Conservation (phyloP, 306 rosid species). For the Crotalaria pallida region DNA sequence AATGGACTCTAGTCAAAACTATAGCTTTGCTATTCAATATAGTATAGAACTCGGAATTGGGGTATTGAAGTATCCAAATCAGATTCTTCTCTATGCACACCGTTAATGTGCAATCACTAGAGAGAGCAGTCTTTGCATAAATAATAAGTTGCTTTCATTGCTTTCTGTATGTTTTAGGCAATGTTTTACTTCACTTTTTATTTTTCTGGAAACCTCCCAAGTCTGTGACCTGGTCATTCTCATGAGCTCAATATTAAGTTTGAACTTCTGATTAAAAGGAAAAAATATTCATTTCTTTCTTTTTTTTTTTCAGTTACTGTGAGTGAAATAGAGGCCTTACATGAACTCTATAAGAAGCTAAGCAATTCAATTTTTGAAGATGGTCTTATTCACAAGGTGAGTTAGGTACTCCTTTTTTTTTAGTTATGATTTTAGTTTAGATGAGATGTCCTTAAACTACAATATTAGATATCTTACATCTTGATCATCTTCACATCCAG, state of each 20-base stretch:
- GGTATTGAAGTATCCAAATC: not conserved
- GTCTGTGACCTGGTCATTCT: not conserved
- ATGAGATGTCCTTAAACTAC: not conserved
- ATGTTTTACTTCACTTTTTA: not conserved
- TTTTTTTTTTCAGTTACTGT: slow-evolving; percentile 50
- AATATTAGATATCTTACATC: not conserved
- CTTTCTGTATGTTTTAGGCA: not conserved
- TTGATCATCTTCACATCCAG: slow-evolving; percentile 27
- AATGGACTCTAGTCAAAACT: not conserved
- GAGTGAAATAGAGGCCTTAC: slow-evolving; percentile 74
- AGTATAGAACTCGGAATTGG: not conserved
- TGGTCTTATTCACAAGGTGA: slow-evolving; percentile 79
- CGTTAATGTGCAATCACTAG: not conserved
- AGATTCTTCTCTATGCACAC: not conserved
- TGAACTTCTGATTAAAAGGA: not conserved
- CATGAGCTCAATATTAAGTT: not conserved
- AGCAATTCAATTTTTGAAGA: slow-evolving; percentile 79
- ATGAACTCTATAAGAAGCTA: slow-evolving; percentile 70
- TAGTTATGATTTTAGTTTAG: not conserved
- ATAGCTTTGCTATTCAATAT: too few species aligned
- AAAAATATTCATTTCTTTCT: not conserved
- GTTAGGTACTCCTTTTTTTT: slow-evolving; percentile 1
- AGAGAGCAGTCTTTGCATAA: not conserved
- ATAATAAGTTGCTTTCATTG: not conserved
- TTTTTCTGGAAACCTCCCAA: not conserved